phyloP scores from a whole-genome alignment of 176 grass and related monocot species.

The Raddia distichophylla region DNA sequence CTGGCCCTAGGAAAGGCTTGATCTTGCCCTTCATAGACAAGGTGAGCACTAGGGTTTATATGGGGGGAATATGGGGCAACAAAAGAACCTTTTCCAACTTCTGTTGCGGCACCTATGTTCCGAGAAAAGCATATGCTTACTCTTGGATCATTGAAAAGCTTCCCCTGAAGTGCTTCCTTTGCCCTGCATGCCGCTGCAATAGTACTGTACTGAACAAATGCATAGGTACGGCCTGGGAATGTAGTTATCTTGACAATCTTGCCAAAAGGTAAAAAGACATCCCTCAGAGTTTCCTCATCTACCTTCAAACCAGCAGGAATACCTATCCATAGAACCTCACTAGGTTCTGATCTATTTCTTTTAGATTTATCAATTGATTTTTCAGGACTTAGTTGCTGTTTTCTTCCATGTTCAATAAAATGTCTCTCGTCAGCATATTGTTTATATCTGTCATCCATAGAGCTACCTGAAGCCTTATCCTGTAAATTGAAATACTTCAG shows the following conservation, averaged over 20 bases:
- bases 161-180: slow-evolving; percentile 94
- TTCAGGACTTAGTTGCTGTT: slow-evolving; percentile 64
- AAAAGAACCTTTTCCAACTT: slow-evolving; percentile 43
- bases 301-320: slow-evolving; percentile 71
- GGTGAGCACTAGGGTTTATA: slow-evolving; percentile 30
- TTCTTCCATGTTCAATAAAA: slow-evolving; percentile 57
- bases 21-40: slow-evolving; percentile 40
- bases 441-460: slow-evolving; percentile 60
- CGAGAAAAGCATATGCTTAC: slow-evolving; percentile 94
- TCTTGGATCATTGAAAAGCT: slow-evolving; percentile 88
- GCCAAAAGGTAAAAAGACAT: slow-evolving; percentile 79
- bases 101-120: slow-evolving; percentile 56
- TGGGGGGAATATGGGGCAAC: slow-evolving; percentile 45
- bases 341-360: slow-evolving; percentile 76
- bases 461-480: slow-evolving; percentile 58
- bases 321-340: slow-evolving; percentile 95
- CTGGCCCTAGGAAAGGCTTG: slow-evolving; percentile 45
- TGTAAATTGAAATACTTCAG: slow-evolving; percentile 79
- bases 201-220: slow-evolving; percentile 77
- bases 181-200: slow-evolving; percentile 81
- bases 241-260: slow-evolving; percentile 80
- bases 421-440: slow-evolving; percentile 53
- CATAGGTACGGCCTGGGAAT: slow-evolving; percentile 87
- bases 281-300: slow-evolving; percentile 68
- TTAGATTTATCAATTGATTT: slow-evolving; percentile 57